phyloP scores from a whole-genome alignment of 805 yeast genomes.

The Scheffersomyces stipitis region DNA sequence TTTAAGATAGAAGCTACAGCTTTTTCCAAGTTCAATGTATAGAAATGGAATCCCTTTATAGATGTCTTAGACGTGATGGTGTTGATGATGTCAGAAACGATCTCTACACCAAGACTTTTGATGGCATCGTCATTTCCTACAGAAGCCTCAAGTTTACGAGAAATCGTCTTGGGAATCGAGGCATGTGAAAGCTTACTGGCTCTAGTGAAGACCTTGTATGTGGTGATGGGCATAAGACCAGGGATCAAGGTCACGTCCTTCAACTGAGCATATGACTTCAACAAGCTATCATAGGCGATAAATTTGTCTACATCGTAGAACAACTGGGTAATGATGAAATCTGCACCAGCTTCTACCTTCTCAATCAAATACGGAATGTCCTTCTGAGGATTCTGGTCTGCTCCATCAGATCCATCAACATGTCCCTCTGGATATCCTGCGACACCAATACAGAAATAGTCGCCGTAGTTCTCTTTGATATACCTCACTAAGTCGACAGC shows the following conservation, averaged over 20 bases:
- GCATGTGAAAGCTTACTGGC: constrained; percentile 92
- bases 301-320: constrained; percentile 86
- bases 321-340: constrained; percentile 86
- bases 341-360: constrained; percentile 92
- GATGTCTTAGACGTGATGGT: constrained; percentile 52
- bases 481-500: constrained; percentile 88
- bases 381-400: constrained; percentile 59
- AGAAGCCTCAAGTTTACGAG: constrained; percentile 53
- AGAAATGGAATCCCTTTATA: constrained; percentile 86
- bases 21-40: constrained; percentile 88
- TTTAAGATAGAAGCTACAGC: constrained; percentile 84
- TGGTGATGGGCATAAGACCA: constrained; percentile 89
- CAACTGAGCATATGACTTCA: constrained; percentile 44
- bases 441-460: constrained; percentile 89
- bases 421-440: constrained; percentile 99
- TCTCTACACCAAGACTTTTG: constrained; percentile 77
- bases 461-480: constrained; percentile 68
- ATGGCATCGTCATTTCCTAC: constrained; percentile 73
- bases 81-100: constrained; percentile 62
- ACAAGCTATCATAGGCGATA: constrained; percentile 56
- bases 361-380: constrained; percentile 82
- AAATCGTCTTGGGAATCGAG: constrained; percentile 61
- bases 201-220: constrained; percentile 76
- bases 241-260: constrained; percentile 66
- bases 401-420: constrained; percentile 72